Conservation (phyloP, 2,329 filamentous ascomycete genomes). For the Phyllosticta citriasiana region DNA sequence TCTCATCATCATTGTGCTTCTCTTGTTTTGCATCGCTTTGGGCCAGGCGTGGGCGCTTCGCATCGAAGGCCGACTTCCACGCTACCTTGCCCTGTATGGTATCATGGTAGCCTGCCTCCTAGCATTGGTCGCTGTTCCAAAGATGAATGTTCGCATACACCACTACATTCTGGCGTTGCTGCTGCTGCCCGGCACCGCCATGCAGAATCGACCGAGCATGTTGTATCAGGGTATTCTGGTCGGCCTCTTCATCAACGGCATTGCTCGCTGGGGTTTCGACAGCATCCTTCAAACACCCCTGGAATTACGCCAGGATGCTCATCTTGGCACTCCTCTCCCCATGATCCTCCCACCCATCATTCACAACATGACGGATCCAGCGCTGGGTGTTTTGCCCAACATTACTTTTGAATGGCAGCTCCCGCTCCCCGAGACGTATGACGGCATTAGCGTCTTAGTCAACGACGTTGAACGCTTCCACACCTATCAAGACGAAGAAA, state of each 20-base stretch:
- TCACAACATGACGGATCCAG: constrained; percentile 37
- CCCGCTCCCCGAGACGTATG: constrained; percentile 42
- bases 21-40: constrained; percentile 57
- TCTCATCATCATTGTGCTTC: constrained; percentile 64
- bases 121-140: constrained; percentile 60
- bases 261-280: constrained; percentile 90
- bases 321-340: constrained; percentile 51
- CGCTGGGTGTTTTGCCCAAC: constrained; percentile 36
- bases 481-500: constrained; percentile 52
- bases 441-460: constrained; percentile 70
- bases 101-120: constrained; percentile 58
- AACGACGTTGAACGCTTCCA: constrained; percentile 77
- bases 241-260: constrained; percentile 87
- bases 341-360: constrained; percentile 31
- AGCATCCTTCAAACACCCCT: constrained; percentile 73
- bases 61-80: constrained; percentile 68
- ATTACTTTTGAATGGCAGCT: constrained; percentile 54
- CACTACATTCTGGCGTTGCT: constrained; percentile 88
- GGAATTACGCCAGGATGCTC: constrained; percentile 50
- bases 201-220: constrained; percentile 77
- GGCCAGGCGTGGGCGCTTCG: constrained; percentile 80
- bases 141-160: constrained; percentile 77
- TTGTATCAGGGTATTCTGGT: constrained; percentile 84
- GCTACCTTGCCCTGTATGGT: constrained; percentile 68
- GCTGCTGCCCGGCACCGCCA: constrained; percentile 74